Conservation (phyloP, 805 yeast species). For the Cyberlindnera galapagoensis region DNA sequence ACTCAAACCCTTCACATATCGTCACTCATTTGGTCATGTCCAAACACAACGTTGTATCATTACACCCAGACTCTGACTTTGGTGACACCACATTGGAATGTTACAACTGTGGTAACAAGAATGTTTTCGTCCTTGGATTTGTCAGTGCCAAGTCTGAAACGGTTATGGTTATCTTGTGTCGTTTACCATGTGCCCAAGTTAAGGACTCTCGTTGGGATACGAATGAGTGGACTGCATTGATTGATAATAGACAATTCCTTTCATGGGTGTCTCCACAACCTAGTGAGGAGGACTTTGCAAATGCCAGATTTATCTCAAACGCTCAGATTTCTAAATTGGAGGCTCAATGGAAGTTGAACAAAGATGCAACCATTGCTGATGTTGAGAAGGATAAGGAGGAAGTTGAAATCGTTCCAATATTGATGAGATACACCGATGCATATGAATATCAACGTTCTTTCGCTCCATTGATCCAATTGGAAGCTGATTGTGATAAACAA, state of each 20-base stretch:
- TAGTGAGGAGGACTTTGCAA: constrained; percentile 51
- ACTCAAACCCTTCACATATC: constrained; percentile 57
- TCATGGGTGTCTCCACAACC: constrained; percentile 80
- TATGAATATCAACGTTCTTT: constrained; percentile 79
- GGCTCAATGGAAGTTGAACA: constrained; percentile 72
- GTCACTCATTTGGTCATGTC: constrained; percentile 80
- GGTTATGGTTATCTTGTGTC: constrained; percentile 79
- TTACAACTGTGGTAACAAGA: constrained; percentile 80
- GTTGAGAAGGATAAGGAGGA: constrained; percentile 47
- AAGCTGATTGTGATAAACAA: constrained; percentile 72
- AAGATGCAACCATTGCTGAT: constrained; percentile 67
- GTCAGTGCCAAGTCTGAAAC: constrained; percentile 83
- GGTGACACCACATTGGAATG: constrained; percentile 89
- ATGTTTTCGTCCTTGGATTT: constrained; percentile 77
- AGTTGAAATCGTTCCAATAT: constrained; percentile 56
- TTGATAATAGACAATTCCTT: constrained; percentile 70
- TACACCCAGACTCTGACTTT: constrained; percentile 74
- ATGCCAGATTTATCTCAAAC: constrained; percentile 49
- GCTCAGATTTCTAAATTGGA: constrained; percentile 69
- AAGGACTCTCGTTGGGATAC: constrained; percentile 83
- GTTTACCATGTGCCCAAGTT: constrained; percentile 79
- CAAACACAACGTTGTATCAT: constrained; percentile 64
- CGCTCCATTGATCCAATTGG: constrained; percentile 77
- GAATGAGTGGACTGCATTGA: constrained; percentile 78
- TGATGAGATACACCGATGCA: constrained; percentile 75